A percentile compares a stretch with the other conserved stretches of the same genome.
Conservation (phyloP, 305 asterid genomes). For the Euphrasia arctica region DNA sequence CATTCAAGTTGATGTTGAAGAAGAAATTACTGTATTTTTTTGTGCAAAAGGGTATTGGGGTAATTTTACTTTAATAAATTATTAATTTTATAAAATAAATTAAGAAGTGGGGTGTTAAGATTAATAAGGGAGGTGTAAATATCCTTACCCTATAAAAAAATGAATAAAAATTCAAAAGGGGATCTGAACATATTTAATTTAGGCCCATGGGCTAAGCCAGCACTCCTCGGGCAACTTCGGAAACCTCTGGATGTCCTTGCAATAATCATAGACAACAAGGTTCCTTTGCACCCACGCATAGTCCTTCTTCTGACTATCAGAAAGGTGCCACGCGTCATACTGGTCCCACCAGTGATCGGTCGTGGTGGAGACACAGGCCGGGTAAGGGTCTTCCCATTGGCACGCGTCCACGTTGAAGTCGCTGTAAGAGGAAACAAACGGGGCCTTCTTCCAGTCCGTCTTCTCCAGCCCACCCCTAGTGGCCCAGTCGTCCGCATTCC, state of each 20-base stretch:
- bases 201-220: slow-evolving; percentile 58
- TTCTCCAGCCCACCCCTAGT: slow-evolving; percentile 90
- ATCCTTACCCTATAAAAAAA: too few relatives aligned
- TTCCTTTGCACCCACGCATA: slow-evolving; percentile 85
- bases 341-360: slow-evolving; percentile 89
- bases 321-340: slow-evolving; percentile 71
- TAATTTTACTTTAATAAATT: too few relatives aligned
- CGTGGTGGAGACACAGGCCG: slow-evolving; percentile 78
- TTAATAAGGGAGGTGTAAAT: too few relatives aligned
- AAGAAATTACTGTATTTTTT: too few relatives aligned
- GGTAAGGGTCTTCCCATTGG: slow-evolving; percentile 85
- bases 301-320: slow-evolving; percentile 57
- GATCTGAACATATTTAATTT: background rate
- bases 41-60: too few relatives aligned
- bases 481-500: slow-evolving; percentile 99
- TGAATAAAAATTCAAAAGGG: background rate
- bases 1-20: too few relatives aligned
- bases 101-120: too few relatives aligned
- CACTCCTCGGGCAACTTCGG: slow-evolving; percentile 71
- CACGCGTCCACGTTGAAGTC: slow-evolving; percentile 74
- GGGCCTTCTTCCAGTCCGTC: slow-evolving; percentile 86
- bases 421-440: slow-evolving; percentile 83
- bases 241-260: slow-evolving; percentile 61
- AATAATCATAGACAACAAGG: slow-evolving; percentile 83
- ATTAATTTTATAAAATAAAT: too few relatives aligned